Percentiles rank a stretch among this genome's conserved stretches.
Evolutionary conservation across 2,329 filamentous ascomycete genomes (phyloP).

Genomic region (Aureobasidium sp.): DNA sequence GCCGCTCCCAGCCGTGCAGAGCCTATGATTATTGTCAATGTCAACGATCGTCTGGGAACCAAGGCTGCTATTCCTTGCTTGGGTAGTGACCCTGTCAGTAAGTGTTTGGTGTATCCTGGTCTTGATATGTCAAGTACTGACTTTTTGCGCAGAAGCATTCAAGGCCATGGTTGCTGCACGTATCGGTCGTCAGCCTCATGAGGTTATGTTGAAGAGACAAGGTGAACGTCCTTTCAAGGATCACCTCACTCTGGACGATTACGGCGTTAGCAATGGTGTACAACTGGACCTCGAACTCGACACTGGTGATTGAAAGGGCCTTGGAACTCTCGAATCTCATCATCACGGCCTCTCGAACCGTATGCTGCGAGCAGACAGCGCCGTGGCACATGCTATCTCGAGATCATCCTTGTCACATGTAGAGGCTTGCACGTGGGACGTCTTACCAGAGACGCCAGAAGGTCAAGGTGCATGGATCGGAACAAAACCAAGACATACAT

Average conservation of each 20-base stretch:
- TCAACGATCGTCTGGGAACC: conserved; percentile 95
- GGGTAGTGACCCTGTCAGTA: conserved; percentile 65
- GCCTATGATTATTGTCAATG: conserved; percentile 86
- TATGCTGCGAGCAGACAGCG: not conserved
- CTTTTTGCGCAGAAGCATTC: conserved; percentile 50
- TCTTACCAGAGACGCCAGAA: not conserved
- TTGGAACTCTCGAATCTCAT: not conserved
- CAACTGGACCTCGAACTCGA: conserved; percentile 41
- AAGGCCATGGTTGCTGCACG: conserved; percentile 85
- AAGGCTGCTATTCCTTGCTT: conserved; percentile 89
- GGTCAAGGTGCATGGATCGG: not conserved
- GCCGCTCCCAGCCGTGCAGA: conserved; percentile 41
- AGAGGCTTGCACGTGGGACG: not conserved
- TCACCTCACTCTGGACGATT: conserved; percentile 76
- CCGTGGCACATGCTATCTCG: too few species aligned
- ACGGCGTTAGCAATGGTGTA: conserved; percentile 88
- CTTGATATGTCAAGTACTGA: conserved; percentile 2
- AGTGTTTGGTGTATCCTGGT: conserved; percentile 20
- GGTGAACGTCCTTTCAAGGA: conserved; percentile 93
- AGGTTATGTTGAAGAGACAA: conserved; percentile 87
- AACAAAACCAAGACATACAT: not conserved
- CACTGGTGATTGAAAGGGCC: conserved; percentile 29
- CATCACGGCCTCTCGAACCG: not conserved
- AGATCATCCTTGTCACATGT: not conserved
- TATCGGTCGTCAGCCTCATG: conserved; percentile 80